phyloP scores from a whole-genome alignment of 179 eudicot genomes.

The Beta macrorhiza region DNA sequence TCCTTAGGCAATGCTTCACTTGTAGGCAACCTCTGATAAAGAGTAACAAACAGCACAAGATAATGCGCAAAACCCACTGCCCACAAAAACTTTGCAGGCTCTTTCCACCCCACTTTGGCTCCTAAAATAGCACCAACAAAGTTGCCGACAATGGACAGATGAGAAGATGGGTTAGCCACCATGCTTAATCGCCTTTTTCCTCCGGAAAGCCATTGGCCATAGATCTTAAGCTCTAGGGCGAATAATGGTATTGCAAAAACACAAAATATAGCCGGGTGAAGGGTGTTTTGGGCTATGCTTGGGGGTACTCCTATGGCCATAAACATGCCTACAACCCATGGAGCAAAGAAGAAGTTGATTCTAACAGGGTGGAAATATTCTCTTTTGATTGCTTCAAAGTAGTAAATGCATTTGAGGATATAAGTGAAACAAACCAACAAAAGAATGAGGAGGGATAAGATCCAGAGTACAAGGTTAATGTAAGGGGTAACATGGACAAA shows the following conservation, averaged over 20 bases:
- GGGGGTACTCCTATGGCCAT: slow-evolving; percentile 71
- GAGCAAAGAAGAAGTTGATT: slow-evolving; percentile 96
- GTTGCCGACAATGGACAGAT: slow-evolving; percentile 81
- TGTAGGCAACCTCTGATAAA: slow-evolving; percentile 85
- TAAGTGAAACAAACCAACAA: slow-evolving; percentile 53
- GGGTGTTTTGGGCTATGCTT: slow-evolving; percentile 33
- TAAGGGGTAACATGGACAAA: slow-evolving; percentile 66
- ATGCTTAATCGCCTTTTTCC: slow-evolving; percentile 73
- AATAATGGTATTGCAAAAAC: slow-evolving; percentile 64
- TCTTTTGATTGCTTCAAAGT: slow-evolving; percentile 84
- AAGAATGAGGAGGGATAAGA: slow-evolving; percentile 51
- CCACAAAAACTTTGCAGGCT: slow-evolving; percentile 86
- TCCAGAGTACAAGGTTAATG: slow-evolving; percentile 76
- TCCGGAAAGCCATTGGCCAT: slow-evolving; percentile 98
- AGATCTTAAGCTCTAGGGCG: slow-evolving; percentile 77
- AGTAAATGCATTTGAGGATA: slow-evolving; percentile 60
- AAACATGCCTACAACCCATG: slow-evolving; percentile 90
- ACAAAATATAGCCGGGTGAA: slow-evolving; percentile 68
- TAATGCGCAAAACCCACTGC: slow-evolving; percentile 91
- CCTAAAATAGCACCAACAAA: slow-evolving; percentile 88
- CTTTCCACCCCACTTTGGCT: slow-evolving; percentile 69
- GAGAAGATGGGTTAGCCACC: slow-evolving; percentile 89
- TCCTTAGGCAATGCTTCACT: slow-evolving; percentile 89
- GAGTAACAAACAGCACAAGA: slow-evolving; percentile 77
- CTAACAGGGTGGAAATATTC: slow-evolving; percentile 93